Conservation (phyloP, 352 stramenopile species). For the Phytophthora agathidicida region DNA sequence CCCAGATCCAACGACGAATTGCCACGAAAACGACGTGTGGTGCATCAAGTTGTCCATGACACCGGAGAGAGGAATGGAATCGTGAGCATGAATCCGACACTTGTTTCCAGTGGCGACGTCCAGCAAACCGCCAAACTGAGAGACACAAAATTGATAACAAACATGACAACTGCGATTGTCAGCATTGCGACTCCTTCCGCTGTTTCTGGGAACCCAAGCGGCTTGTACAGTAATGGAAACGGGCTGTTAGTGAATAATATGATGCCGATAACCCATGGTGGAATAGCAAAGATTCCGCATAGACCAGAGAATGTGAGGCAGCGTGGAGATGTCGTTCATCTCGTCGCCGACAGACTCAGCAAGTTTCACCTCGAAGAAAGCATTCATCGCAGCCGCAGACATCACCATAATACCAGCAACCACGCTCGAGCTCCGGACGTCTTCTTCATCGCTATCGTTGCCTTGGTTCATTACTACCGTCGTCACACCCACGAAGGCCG, state of each 20-base stretch:
- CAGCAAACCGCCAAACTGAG: constrained; percentile 52
- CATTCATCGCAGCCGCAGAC: constrained; percentile 49
- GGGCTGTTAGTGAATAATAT: constrained; percentile 37
- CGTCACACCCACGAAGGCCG: constrained; percentile 47
- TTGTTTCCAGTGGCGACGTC: constrained; percentile 63
- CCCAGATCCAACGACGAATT: constrained; percentile 48
- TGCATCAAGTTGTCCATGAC: constrained; percentile 49
- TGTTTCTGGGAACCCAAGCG: not conserved
- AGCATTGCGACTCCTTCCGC: constrained; percentile 39
- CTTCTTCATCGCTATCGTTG: constrained; percentile 23
- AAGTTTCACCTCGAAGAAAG: constrained; percentile 48
- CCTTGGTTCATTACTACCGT: constrained; percentile 52
- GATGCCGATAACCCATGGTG: constrained; percentile 47
- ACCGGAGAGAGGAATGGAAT: constrained; percentile 56
- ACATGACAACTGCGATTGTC: constrained; percentile 34
- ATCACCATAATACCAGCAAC: constrained; percentile 52
- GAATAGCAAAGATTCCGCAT: constrained; percentile 46
- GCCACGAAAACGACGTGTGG: constrained; percentile 44
- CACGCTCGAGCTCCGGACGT: constrained; percentile 44
- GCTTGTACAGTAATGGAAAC: constrained; percentile 26
- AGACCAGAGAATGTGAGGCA: constrained; percentile 53
- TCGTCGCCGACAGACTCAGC: constrained; percentile 39
- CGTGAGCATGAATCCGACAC: constrained; percentile 64
- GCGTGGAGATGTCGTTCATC: constrained; percentile 49
- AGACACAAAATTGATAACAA: constrained; percentile 46